Evolutionary conservation across 305 asterid genomes (phyloP), one percentile per base, ranked within the genome.

Genomic region (Fraxinus greggii): DNA sequence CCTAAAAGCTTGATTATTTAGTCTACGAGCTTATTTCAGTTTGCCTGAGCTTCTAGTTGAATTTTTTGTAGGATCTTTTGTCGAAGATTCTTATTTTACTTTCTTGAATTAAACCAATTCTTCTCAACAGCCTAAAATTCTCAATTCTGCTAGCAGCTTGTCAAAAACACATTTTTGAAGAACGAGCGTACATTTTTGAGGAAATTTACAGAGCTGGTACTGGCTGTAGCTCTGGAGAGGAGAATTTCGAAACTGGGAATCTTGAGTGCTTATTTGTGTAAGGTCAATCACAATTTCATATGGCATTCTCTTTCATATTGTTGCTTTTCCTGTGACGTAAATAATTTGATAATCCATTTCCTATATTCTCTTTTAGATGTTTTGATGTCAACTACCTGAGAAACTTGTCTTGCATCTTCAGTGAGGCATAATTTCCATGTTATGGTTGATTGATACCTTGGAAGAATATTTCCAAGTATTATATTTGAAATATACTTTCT

Each of bases 141-240:
- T 54, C 24, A 17, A 42, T 81, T 76, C 32, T 76, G 29, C 17
- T 75, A 65, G 86, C 88, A 87, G 88, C 88, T 85, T 61, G 87
- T 87, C 31, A 85, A 79, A 48, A 86, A 83, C 36, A 78, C 85
- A 6, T 80, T 87, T 77, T 72, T 85, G 81, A 83, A 85, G 81
- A 81, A 87, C 31, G 88, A 85, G 80, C 82, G 87, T 51, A 85
- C 85, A 67, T 28, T 86, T 12, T 77, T 83, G 79, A 83, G 90
- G 82, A 87, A 87, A 78, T 59, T 81, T 24, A 80, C 83, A 4
- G 88, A 85, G 81, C 79, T 87, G 81, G 83, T 85, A 79, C 83
- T 85, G 70, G 88, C 90, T 42, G 67, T 83, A 35, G 90, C 82
- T 59, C 76, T 85, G 40, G 88, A 85, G 84, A 84, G 83, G 81